These are phyloP conservation scores for Lantana camara DNA, from an alignment of 257 asterid species.

Conservation along the genomic window DNA sequence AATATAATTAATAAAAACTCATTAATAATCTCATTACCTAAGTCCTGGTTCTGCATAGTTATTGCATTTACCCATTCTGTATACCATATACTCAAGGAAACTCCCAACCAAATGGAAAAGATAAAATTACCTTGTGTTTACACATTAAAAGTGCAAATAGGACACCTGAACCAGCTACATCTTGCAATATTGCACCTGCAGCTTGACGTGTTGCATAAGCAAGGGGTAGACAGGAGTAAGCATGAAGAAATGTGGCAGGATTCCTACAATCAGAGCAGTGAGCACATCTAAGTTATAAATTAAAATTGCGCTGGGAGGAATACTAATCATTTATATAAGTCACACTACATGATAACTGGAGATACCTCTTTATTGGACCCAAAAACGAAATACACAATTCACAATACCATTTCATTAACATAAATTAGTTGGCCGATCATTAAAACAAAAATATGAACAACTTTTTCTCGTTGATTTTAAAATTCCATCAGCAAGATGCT, in stretches of 20 bases:
- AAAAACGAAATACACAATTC: conserved; percentile 11
- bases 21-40: not conserved
- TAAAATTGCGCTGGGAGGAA: conserved; percentile 10
- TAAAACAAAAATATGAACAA: not conserved
- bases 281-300: conserved; percentile 18
- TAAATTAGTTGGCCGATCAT: conserved; percentile 2
- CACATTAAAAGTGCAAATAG: conserved; percentile 92
- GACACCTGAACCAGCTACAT: conserved; percentile 90
- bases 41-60: not conserved
- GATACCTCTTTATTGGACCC: conserved; percentile 7
- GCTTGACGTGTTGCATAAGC: conserved; percentile 91
- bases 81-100: conserved; percentile 12
- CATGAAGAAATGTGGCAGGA: conserved; percentile 95
- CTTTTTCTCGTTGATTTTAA: conserved; percentile 1
- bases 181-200: conserved; percentile 92
- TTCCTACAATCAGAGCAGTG: conserved; percentile 58
- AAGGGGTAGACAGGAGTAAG: conserved; percentile 93
- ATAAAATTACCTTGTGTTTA: conserved; percentile 75
- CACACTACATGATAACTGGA: conserved; percentile 20
- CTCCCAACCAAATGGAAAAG: conserved; percentile 16
- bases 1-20: conserved; percentile 7
- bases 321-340: not conserved
- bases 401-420: conserved; percentile 1
- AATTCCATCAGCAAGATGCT: conserved; percentile 16
- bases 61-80: conserved; percentile 4